Evolutionary conservation across 108 stramenopile species (phyloP).

Genomic region (Nitzschia sp.): DNA sequence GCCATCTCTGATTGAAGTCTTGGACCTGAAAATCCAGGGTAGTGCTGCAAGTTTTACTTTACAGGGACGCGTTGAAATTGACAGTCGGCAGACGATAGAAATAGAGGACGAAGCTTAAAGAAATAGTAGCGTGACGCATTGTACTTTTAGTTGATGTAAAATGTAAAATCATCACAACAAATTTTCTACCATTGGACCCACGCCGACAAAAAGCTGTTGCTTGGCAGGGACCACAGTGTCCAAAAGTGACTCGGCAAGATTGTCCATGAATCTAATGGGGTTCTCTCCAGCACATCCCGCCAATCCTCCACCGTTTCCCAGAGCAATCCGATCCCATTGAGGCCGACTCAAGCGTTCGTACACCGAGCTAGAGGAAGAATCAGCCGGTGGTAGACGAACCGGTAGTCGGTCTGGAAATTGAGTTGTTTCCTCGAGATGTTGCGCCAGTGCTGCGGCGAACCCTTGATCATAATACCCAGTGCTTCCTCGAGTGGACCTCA

Average conservation of each 20-base stretch:
- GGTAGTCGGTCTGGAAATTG: constrained; percentile 35
- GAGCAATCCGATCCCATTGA: constrained; percentile 50
- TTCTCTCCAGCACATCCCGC: constrained; percentile 65
- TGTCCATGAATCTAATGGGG: constrained; percentile 66
- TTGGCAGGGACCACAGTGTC: constrained; percentile 63
- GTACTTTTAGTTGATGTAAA: neutral
- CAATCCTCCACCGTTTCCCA: constrained; percentile 46
- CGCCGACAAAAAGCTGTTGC: constrained; percentile 66
- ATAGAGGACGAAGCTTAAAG: constrained; percentile 11
- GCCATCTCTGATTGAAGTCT: constrained; percentile 51
- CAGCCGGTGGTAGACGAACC: constrained; percentile 18
- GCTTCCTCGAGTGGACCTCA: constrained; percentile 47
- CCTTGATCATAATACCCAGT: constrained; percentile 59
- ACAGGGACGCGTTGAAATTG: constrained; percentile 35
- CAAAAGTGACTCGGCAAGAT: constrained; percentile 70
- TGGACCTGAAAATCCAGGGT: constrained; percentile 15
- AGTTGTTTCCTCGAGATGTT: constrained; percentile 48
- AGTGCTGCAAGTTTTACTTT: constrained; percentile 22
- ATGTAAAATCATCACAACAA: constrained; percentile 49
- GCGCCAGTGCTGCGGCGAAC: constrained; percentile 51
- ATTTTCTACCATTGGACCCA: constrained; percentile 75
- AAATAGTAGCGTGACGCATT: neutral
- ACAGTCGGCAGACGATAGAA: constrained; percentile 22
- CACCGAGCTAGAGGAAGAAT: neutral
- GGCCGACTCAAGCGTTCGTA: constrained; percentile 28